Percentiles rank a stretch among this genome's conserved stretches.
phyloP scores from a whole-genome alignment of 257 asterid species.

The Solanum raphanifolium region DNA sequence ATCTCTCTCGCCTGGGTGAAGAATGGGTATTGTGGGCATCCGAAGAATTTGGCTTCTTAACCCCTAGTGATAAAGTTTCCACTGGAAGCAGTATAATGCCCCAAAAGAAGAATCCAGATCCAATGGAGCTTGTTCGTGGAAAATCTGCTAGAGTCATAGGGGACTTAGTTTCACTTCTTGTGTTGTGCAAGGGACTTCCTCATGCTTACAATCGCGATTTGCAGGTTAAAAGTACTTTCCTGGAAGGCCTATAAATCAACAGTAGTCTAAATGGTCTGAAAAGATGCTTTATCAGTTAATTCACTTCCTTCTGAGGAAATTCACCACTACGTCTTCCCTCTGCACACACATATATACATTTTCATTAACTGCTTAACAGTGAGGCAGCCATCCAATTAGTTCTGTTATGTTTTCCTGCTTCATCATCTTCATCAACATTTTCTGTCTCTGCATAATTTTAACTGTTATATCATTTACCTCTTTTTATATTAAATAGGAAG shows the following conservation, averaged over 20 bases:
- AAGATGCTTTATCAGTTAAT: not conserved
- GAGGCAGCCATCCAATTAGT: not conserved
- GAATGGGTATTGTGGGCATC: conserved; percentile 99
- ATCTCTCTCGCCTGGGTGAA: conserved; percentile 97
- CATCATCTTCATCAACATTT: not conserved
- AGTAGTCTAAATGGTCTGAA: not conserved
- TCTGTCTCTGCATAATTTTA: not conserved
- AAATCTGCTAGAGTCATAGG: conserved; percentile 94
- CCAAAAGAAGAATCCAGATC: conserved; percentile 98
- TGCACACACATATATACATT: not conserved
- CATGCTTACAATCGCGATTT: conserved; percentile 96
- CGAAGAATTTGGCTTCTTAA: conserved; percentile 89
- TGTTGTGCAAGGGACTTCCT: conserved; percentile 98
- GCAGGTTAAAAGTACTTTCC: conserved; percentile 40
- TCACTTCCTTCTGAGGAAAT: not conserved
- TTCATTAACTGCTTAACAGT: not conserved
- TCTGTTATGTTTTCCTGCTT: not conserved
- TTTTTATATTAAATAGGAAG: conserved; percentile 47
- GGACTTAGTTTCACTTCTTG: conserved; percentile 89
- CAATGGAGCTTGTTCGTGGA: conserved; percentile 99
- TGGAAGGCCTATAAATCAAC: not conserved
- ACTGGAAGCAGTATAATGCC: conserved; percentile 99
- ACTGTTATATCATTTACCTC: not conserved
- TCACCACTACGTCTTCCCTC: not conserved
- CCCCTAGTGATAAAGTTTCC: conserved; percentile 92